phyloP scores from a whole-genome alignment of 352 stramenopile genomes.

The Discostella stelligera region DNA sequence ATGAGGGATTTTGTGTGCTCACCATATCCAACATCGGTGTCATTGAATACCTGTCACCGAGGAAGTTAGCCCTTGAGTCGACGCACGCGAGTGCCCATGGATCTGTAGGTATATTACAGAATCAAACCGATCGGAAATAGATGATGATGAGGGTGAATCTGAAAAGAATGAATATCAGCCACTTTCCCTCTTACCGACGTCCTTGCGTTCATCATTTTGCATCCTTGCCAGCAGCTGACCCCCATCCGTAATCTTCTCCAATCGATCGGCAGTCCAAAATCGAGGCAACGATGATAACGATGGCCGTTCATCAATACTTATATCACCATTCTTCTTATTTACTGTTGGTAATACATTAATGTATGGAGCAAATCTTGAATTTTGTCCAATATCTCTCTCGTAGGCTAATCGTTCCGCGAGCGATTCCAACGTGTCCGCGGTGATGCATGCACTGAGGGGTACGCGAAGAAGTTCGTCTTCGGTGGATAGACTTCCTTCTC shows the following conservation, averaged over 20 bases:
- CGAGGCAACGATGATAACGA: slow-evolving; percentile 52
- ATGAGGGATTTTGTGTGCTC: background rate
- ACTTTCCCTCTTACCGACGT: slow-evolving; percentile 24
- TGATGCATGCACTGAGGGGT: slow-evolving; percentile 63
- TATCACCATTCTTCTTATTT: slow-evolving; percentile 47
- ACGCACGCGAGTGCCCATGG: slow-evolving; percentile 74
- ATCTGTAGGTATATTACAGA: too few relatives aligned
- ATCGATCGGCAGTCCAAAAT: slow-evolving; percentile 68
- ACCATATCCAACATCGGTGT: slow-evolving; percentile 74
- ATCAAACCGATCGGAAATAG: too few relatives aligned
- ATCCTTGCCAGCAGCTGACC: slow-evolving; percentile 57
- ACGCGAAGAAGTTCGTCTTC: slow-evolving; percentile 45
- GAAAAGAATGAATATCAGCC: background rate
- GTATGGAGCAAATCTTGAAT: slow-evolving; percentile 67
- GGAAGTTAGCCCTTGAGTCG: slow-evolving; percentile 71
- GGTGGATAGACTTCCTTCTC: slow-evolving; percentile 18
- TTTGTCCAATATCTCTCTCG: slow-evolving; percentile 54
- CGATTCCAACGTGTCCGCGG: slow-evolving; percentile 48
- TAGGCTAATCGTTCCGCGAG: slow-evolving; percentile 65
- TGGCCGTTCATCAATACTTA: background rate
- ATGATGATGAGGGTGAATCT: too few relatives aligned
- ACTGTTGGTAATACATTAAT: slow-evolving; percentile 68
- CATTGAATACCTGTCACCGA: slow-evolving; percentile 67
- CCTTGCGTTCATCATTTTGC: slow-evolving; percentile 46
- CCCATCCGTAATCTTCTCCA: slow-evolving; percentile 59